Evolutionary conservation across 2,329 filamentous ascomycete genomes (phyloP), one percentile per base, ranked within the genome.

Genomic region (Didymella sp.): DNA sequence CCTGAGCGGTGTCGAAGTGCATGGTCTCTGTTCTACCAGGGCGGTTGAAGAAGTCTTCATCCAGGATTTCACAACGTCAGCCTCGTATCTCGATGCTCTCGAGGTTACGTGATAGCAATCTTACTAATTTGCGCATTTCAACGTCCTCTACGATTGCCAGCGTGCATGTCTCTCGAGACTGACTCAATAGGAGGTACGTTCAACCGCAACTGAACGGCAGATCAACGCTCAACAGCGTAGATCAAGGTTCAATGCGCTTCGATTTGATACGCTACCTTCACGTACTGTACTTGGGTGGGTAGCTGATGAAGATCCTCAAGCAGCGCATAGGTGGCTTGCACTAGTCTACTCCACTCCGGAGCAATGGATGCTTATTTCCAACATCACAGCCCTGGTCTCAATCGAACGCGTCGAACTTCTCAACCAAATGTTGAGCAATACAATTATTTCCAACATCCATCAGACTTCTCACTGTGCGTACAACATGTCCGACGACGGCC

Each of bases 311-410:
- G 38, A 28, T 42, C 41, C 17, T 35, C 40, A 6, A 37, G 38
- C 28, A 33, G 13, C n/a, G 28, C 49, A 28, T 37, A 11, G 13
- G 40, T 51, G 28, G 49, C 40, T 21, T 38, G 24, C 40, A 33
- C 49, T 51, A 44, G 40, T 37, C 7, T 22, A 15, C 49, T 51
- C 48, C 48, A 28, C 48, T 38, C 31, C 40, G 40, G 49, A 37
- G 49, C 28, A 51, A 44, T 7, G 40, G 30, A 37, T 44, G 19
- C 31, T 38, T 17, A 2, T 25, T 2, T 22, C 17, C 28, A 51
- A 27, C 22, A 51, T 17, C 8, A 33, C 6, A 7, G 9, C 15
- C 13, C 1, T 30, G 11, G 25, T 4, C 6, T 17, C 27, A 8
- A 6, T 28, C 30, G 5, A 11, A 21, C 11, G 19, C 13, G n/a